Evolutionary conservation across 1,139 yeast species (phyloP).

Genomic region (Sugiyamaella novakii): DNA sequence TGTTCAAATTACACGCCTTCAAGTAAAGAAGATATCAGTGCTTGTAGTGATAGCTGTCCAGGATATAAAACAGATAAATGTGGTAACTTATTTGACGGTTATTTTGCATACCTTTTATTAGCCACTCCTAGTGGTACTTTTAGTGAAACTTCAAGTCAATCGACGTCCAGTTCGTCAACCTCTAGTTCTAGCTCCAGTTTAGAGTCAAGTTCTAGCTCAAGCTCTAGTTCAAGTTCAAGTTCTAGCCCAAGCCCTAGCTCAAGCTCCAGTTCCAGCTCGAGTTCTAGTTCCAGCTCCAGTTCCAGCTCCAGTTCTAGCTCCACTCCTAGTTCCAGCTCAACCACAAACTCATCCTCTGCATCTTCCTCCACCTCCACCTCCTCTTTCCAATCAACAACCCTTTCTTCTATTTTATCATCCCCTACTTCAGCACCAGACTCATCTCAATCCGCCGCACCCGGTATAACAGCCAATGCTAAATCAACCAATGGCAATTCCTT

Average conservation of each 20-base stretch:
- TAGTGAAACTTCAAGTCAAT: constrained; percentile 30
- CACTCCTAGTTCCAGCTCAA: constrained; percentile 22
- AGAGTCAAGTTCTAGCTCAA: constrained; percentile 22
- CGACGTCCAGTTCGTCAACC: constrained; percentile 25
- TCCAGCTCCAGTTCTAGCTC: constrained; percentile 22
- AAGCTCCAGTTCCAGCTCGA: constrained; percentile 4
- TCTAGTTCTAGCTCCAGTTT: constrained; percentile 25
- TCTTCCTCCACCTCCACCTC: constrained; percentile 21
- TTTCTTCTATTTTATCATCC: constrained; percentile 23
- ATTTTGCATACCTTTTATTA: constrained; percentile 50
- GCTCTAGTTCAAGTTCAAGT: constrained; percentile 17
- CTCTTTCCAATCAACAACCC: constrained; percentile 14
- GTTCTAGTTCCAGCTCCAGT: constrained; percentile 20
- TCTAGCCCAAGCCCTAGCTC: constrained; percentile 14
- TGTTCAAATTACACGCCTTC: constrained; percentile 59
- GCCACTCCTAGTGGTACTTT: constrained; percentile 42
- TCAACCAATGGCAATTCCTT: constrained; percentile 39
- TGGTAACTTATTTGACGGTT: constrained; percentile 44
- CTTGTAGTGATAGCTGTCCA: constrained; percentile 58
- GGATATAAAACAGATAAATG: constrained; percentile 52
- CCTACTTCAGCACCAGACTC: constrained; percentile 25
- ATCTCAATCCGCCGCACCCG: constrained; percentile 34
- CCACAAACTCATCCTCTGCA: constrained; percentile 17
- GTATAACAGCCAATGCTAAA: constrained; percentile 2
- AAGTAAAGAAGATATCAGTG: constrained; percentile 38